Evolutionary conservation across 768 basidiomycete species (phyloP), one percentile per base, ranked within the genome.

Genomic region (Kwoniella pini): DNA sequence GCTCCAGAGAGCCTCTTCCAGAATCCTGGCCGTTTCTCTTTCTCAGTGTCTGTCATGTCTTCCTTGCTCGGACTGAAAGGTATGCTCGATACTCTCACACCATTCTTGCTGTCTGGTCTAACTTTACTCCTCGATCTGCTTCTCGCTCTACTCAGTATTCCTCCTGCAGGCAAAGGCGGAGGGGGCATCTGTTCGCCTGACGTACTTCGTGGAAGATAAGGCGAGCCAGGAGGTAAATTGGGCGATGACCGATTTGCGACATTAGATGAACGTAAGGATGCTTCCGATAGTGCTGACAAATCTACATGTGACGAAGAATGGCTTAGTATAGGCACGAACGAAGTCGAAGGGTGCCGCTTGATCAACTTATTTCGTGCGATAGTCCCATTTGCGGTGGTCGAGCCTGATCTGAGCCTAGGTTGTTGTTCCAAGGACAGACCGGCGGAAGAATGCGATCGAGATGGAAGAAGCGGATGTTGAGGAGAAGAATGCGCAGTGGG

Each of bases 111-210:
- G 5, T 44, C 45, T 2, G 50, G n/a, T 19, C 52, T 49, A 4
- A 24, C 31, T 30, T 48, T 59, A 27, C 27, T 54, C 57, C 48
- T 69, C 4, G 65, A 59, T 15, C 51, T 48, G 36, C 68, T 67
- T 40, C 62, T 67, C 10, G 61, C 60, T 15, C 60, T 50, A 38
- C 26, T 48, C 24, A 43, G 30, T 15, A 22, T 40, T 17, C 38
- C 40, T 28, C 49, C 27, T 21, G 12, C 12, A 6, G 72, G 72
- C 9, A 69, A 15, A 7, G 72, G 65, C 15, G 72, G 72, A 33
- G 72, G 72, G 33, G 72, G 72, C 72, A 74, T 74, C 13, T 60
- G 60, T 42, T 73, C 71, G 4, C 66, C 64, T 22, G 70, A 71
- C n/a, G 60, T 66, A 30, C 64, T 64, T 54, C 67, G 28, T 12